These are phyloP conservation scores for Nannochloropsis gaditana DNA, from an alignment of 108 stramenopile genomes.

Conservation along the genomic window DNA sequence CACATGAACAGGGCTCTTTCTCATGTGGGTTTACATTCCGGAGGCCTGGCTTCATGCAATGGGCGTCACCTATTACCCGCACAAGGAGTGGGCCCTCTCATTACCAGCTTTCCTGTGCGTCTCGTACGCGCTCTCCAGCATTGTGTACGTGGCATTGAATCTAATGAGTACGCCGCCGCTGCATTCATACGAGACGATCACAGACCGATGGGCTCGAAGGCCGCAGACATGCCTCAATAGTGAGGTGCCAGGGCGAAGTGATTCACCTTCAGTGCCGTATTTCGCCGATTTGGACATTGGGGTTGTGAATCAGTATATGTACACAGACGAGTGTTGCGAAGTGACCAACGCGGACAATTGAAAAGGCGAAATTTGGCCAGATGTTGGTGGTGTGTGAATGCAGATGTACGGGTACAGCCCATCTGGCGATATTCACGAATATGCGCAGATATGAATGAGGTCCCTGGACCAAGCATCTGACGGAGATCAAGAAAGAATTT, in stretches of 20 bases:
- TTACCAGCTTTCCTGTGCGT: not conserved
- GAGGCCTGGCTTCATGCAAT: not conserved
- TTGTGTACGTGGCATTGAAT: not conserved
- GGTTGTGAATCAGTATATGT: not conserved
- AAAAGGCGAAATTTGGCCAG: too few species aligned
- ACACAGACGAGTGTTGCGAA: not conserved
- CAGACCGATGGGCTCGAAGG: not conserved
- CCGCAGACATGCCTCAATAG: not conserved
- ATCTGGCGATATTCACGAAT: too few species aligned
- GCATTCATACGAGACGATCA: not conserved
- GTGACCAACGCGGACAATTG: too few species aligned
- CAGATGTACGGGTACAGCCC: too few species aligned
- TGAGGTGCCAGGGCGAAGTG: not conserved
- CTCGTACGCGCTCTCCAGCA: not conserved
- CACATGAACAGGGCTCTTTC: not conserved
- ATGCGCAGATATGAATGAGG: too few species aligned
- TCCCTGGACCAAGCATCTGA: too few species aligned
- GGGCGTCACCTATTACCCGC: conserved; percentile 16
- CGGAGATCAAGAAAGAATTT: too few species aligned
- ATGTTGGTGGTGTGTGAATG: too few species aligned
- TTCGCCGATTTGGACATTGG: conserved; percentile 4
- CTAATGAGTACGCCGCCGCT: not conserved
- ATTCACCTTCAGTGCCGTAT: not conserved
- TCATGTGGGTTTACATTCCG: not conserved
- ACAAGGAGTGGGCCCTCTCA: not conserved